Evolutionary conservation across 108 stramenopile species (phyloP).

Genomic region (Aurantiochytrium sp.): DNA sequence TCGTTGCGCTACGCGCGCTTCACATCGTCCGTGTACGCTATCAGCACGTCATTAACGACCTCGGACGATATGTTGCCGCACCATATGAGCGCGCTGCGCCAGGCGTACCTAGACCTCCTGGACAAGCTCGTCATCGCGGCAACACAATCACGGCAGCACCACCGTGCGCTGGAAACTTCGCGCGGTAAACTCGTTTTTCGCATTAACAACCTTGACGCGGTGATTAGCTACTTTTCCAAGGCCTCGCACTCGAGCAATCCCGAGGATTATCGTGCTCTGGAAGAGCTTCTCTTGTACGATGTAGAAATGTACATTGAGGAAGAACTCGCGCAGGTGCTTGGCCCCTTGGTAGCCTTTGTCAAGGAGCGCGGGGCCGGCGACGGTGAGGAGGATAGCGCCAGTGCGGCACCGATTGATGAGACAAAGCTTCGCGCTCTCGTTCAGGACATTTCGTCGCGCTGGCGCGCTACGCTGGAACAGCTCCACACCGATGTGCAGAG

Average conservation of each 20-base stretch:
- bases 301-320: slow-evolving; percentile 94
- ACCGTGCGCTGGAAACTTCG: slow-evolving; percentile 67
- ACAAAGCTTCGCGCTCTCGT: neutral
- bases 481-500: neutral
- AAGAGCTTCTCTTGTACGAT: slow-evolving; percentile 72
- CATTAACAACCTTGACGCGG: slow-evolving; percentile 88
- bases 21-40: slow-evolving; percentile 73
- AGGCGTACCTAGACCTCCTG: slow-evolving; percentile 40
- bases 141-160: slow-evolving; percentile 60
- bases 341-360: slow-evolving; percentile 89
- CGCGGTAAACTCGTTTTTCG: slow-evolving; percentile 82
- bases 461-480: neutral
- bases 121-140: neutral
- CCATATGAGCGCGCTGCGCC: slow-evolving; percentile 58
- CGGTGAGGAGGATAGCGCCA: neutral
- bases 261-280: slow-evolving; percentile 79
- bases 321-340: slow-evolving; percentile 73
- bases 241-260: slow-evolving; percentile 80
- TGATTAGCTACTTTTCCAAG: slow-evolving; percentile 65
- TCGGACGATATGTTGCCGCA: slow-evolving; percentile 11
- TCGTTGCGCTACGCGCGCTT: slow-evolving; percentile 92
- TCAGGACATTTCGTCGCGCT: neutral
- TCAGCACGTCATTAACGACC: slow-evolving; percentile 33
- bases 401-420: neutral
- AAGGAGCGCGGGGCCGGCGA: slow-evolving; percentile 71